Evolutionary conservation across 352 stramenopile genomes (phyloP).

Genomic region (Phytophthora uliginosa): DNA sequence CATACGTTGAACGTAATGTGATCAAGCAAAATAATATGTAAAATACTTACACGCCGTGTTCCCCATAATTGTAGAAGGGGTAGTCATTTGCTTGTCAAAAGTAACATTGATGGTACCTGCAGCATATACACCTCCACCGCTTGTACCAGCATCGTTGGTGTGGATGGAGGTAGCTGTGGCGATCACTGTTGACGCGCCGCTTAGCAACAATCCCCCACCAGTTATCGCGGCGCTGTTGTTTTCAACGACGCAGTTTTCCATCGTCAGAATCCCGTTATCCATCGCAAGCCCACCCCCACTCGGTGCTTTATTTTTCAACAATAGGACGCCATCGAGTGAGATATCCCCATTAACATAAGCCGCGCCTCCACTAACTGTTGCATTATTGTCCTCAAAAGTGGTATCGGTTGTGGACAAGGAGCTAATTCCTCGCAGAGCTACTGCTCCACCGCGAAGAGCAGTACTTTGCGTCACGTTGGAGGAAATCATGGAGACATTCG

Average conservation of each 20-base stretch:
- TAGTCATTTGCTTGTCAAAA: conserved; percentile 7
- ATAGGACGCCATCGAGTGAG: conserved; percentile 12
- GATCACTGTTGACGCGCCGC: conserved; percentile 7
- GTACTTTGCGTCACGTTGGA: conserved; percentile 38
- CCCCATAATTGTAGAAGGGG: conserved; percentile 20
- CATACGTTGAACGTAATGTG: background rate
- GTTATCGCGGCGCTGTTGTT: conserved; percentile 22
- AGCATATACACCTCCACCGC: conserved; percentile 30
- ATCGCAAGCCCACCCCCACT: conserved; percentile 34
- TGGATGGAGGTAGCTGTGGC: conserved; percentile 17
- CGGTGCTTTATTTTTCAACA: conserved; percentile 21
- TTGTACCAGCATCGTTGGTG: conserved; percentile 15
- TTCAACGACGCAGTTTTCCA: conserved; percentile 18
- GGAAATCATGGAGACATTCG: conserved; percentile 24
- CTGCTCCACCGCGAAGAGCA: conserved; percentile 33
- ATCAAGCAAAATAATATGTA: conserved; percentile 4
- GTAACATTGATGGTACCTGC: conserved; percentile 14
- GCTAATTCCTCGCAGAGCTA: conserved; percentile 27
- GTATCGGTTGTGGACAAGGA: conserved; percentile 14
- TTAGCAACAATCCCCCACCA: conserved; percentile 29
- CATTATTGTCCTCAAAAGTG: conserved; percentile 25
- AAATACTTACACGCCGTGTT: conserved; percentile 22
- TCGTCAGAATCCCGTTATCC: conserved; percentile 18
- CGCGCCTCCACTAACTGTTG: conserved; percentile 32
- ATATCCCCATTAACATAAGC: conserved; percentile 20